Base-by-base conservation (phyloP, 306 rosid genomes). In the Inga laurina region DNA sequence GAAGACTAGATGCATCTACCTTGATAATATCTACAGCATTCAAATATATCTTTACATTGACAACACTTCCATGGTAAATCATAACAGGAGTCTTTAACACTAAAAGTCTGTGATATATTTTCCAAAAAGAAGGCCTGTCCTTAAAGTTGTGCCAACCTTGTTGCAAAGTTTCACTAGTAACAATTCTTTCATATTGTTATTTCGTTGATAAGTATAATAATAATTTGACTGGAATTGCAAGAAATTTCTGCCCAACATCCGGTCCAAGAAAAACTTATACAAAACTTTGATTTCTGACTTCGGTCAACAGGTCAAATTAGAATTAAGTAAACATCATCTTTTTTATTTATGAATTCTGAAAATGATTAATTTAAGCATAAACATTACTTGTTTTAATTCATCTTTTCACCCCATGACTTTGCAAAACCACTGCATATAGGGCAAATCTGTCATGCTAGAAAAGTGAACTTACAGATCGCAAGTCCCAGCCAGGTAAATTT, bases 401-500 rank as follows among this genome's bases (percentile, higher is more conserved):
- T 71, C 75, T 79, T 22, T 59, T 30, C 34, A 82, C 61, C 82
- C 44, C 10, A 44, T 68, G 69, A 49, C 67, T 78, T 78, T 46
- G 77, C 61, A 78, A 84, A 78, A 84, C 4, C 61, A 14, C 39
- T 74, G 37, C 75, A 61, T 35, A 75, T 15, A 51, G 72, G 52
- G 80, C 18, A 56, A 71, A 35, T 54, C 76, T 21, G 34, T 79
- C 78, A 12, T 54, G 39, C 30, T 65, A 65, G 73, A 76, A 30
- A 80, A 68, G 59, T 59, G 76, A 46, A 90, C 99, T 91, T 88
- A 97, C 98, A 68, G 99, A 97, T 78, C 97, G 87, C 86, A 97
- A 85, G 87, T 92, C 97, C 99, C 99, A 94, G 85, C 99, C 95
- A 75, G 91, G 89, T 81, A 88, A 78, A 73, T 89, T 90, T 79